Evolutionary conservation across 257 asterid genomes (phyloP).

Genomic region (Fraxinus americana): DNA sequence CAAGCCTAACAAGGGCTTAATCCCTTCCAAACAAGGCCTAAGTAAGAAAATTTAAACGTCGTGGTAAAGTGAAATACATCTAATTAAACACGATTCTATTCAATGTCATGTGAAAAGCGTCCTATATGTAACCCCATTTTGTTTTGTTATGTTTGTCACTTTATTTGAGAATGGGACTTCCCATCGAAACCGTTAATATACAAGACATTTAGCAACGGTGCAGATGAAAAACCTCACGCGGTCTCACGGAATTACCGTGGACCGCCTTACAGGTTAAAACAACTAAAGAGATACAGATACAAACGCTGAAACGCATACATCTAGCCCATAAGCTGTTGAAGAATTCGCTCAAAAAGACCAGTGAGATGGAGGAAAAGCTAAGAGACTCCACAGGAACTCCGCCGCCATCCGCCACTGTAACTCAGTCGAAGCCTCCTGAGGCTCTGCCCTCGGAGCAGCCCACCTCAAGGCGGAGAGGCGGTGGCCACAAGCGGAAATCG

Average conservation of each 20-base stretch:
- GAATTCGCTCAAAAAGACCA: conserved; percentile 27
- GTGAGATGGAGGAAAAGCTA: conserved; percentile 77
- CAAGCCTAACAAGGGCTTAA: too few species aligned
- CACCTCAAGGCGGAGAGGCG: conserved; percentile 74
- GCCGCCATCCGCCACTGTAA: conserved; percentile 39
- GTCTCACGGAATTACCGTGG: background rate
- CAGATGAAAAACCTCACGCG: background rate
- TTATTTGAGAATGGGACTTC: background rate
- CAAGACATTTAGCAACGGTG: background rate
- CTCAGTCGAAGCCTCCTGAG: conserved; percentile 32
- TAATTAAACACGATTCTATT: too few species aligned
- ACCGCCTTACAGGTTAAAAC: background rate
- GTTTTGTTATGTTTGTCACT: too few species aligned
- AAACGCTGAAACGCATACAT: background rate
- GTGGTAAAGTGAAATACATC: too few species aligned
- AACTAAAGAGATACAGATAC: background rate
- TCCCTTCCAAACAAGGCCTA: too few species aligned
- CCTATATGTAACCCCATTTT: too few species aligned
- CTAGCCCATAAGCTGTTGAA: conserved; percentile 32
- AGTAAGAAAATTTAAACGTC: too few species aligned
- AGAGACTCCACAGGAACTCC: conserved; percentile 64
- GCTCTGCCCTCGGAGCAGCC: conserved; percentile 51
- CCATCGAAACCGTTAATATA: background rate
- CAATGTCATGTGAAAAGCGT: too few species aligned
- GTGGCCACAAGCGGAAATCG: conserved; percentile 79